Base-by-base conservation (phyloP, 192 early-diverging fungal genomes). In the Ramicandelaber brevisporus region DNA sequence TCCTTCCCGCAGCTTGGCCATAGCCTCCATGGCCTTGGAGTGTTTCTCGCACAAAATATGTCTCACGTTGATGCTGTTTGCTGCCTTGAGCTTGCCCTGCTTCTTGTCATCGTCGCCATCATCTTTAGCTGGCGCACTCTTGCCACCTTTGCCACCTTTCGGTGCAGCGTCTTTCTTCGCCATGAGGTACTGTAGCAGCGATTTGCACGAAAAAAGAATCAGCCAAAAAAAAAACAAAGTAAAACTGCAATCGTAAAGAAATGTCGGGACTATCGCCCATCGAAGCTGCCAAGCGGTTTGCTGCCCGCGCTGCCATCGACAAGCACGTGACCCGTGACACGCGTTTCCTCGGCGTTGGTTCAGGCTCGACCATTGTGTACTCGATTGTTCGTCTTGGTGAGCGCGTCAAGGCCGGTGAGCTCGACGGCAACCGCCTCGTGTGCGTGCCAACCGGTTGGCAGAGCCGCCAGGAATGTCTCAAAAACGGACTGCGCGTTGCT, bases 361-460 rank as follows among this genome's bases (percentile, higher is more conserved):
- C 68, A 24, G 77, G 77, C 3, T 78, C 74, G 6, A 81, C 88
- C 3, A 73, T 93, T 3, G 78, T 88, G 4, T 80, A 80, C 46
- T 78, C 72, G 28, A 69, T 85, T 9, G 68, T 80, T 21, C 71
- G 80, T 17, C 64, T 93, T 27, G 39, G 66, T 1, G 67, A 83
- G 40, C 48, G 65, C n/a, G 42, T 59, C 21, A 68, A 70, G 24
- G 29, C 43, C 33, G 36, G 37, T 32, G 46, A 65, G 31, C 46
- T 52, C 17, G 29, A 40, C 23, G 59, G 67, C 9, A 47, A 71
- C 31, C n/a, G n/a, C n/a, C 59, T 83, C 17, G 68, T 82, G 2
- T 96, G 77, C 48, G 56, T 96, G 17, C 84, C 89, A 2, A 88
- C 89, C 9, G 75, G 71, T 27, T 96, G 88, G 59, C 89, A 96